Base-by-base conservation (phyloP, 2,329 filamentous ascomycete genomes). In the Fusarium sp. region DNA sequence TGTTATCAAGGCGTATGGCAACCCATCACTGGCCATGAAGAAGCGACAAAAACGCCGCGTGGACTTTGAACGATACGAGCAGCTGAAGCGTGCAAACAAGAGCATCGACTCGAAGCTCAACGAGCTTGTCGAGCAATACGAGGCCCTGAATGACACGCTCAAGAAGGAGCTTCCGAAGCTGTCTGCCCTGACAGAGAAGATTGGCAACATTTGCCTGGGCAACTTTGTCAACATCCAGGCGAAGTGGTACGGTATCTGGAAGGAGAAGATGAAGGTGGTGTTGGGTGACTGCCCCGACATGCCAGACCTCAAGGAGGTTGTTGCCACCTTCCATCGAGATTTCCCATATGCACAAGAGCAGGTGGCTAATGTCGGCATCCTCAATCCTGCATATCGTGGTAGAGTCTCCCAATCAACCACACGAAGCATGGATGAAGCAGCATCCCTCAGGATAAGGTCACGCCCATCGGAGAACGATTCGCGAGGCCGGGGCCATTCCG, bases 11-110 rank as follows among this genome's bases (percentile, higher is more conserved):
- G 85, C 93, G 8, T 94, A 97, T 74, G 90, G 91, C 58, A 91
- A 92, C 34, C 93, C 95, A 2, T 92, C 93, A 53, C 87, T 93
- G 64, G 91, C 96, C 4, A 97, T 98, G 88, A 92, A 93, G 77
- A 97, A 98, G 82, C 91, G 96, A 23, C 91, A 94, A 73, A 98
- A 98, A 83, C 90, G 93, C n/a, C 87, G 96, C 13, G 83, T 95
- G 14, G 93, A 97, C 76, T 98, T 92, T 78, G 93, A 95, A 70
- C 91, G 91, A 72, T 93, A 88, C 72, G 90, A 92, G 75, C 88
- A 91, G 71, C 85, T 94, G 63, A 90, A 91, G 75, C 91, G 93
- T 46, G 86, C 88, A 33, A 93, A 93, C 67, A 94, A 96, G 79
- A 96, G 93, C 73, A 85, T 93, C 11, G 95, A 98, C 77, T 91